These are phyloP conservation scores for Xylaria hypoxylon DNA, from an alignment of 2,329 filamentous ascomycete species.

Conservation along the genomic window DNA sequence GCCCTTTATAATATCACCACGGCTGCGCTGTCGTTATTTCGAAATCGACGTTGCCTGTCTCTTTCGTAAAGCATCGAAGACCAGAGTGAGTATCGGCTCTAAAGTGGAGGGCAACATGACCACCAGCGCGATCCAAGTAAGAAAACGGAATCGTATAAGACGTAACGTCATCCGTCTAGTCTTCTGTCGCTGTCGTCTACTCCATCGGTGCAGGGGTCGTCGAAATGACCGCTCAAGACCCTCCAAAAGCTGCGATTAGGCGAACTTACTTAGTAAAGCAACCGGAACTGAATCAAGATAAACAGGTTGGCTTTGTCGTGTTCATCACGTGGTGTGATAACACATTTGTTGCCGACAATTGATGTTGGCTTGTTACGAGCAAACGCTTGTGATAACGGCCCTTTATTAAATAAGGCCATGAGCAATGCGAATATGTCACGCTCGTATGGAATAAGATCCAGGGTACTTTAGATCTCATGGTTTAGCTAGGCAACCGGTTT, in stretches of 20 bases:
- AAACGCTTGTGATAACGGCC: background rate
- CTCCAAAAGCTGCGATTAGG: background rate
- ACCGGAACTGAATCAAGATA: background rate
- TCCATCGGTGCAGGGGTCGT: conserved; percentile 4
- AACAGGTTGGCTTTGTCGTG: background rate
- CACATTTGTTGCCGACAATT: background rate
- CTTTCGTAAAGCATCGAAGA: conserved; percentile 4
- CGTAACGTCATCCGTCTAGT: background rate
- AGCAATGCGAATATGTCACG: background rate
- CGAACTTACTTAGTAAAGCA: background rate
- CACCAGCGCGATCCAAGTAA: background rate
- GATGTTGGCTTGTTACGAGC: background rate
- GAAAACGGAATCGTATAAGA: background rate
- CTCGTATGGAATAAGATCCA: conserved; percentile 12
- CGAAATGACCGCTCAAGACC: background rate
- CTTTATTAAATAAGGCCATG: background rate
- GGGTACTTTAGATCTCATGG: background rate
- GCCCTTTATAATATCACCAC: background rate
- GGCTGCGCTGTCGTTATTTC: background rate
- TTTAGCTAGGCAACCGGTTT: background rate
- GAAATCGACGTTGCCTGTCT: background rate
- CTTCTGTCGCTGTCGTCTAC: conserved; percentile 6
- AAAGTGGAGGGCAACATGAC: conserved; percentile 7
- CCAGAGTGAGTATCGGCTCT: background rate
- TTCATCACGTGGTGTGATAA: background rate